A percentile compares a stretch with the other conserved stretches of the same genome.
phyloP scores from a whole-genome alignment of 2,329 filamentous ascomycete species.

The Apiospora rasikravindrae region DNA sequence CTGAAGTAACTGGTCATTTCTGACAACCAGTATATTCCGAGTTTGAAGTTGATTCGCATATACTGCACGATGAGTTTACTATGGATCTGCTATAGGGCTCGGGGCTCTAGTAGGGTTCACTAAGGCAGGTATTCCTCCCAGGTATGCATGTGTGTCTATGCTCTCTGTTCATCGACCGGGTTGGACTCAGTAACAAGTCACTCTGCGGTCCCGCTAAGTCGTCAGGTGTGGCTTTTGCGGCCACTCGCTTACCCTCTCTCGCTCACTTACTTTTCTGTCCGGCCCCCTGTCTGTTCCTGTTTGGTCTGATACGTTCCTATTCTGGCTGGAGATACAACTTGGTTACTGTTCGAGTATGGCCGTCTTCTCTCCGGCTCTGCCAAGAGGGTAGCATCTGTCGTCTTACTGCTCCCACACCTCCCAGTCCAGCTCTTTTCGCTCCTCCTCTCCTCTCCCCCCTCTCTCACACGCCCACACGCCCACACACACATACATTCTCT shows the following conservation, averaged over 20 bases:
- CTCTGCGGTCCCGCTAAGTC: constrained; percentile 2
- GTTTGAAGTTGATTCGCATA: constrained; percentile 5
- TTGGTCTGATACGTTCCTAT: constrained; percentile 13
- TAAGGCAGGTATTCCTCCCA: neutral
- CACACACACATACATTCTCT: neutral
- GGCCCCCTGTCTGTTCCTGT: constrained; percentile 7
- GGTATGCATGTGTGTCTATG: neutral
- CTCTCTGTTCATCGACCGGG: neutral
- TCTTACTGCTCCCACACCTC: constrained; percentile 13
- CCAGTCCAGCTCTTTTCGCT: neutral
- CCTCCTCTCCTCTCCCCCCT: neutral
- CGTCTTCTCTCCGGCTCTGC: constrained; percentile 11
- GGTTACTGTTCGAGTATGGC: constrained; percentile 1
- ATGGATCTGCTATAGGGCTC: constrained; percentile 6
- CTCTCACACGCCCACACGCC: neutral
- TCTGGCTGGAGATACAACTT: constrained; percentile 13
- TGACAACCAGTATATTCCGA: constrained; percentile 15
- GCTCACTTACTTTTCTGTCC: neutral
- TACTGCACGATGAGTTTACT: neutral
- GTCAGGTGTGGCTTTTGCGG: constrained; percentile 16
- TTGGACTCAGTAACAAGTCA: constrained; percentile 9
- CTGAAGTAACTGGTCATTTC: constrained; percentile 17
- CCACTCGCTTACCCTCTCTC: neutral
- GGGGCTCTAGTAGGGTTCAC: neutral
- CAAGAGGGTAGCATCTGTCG: constrained; percentile 13